Percentiles rank a stretch among this genome's conserved stretches.
These are phyloP conservation scores for Nakaseomyces glabratus DNA, from an alignment of 1,139 yeast genomes.

Conservation along the genomic window DNA sequence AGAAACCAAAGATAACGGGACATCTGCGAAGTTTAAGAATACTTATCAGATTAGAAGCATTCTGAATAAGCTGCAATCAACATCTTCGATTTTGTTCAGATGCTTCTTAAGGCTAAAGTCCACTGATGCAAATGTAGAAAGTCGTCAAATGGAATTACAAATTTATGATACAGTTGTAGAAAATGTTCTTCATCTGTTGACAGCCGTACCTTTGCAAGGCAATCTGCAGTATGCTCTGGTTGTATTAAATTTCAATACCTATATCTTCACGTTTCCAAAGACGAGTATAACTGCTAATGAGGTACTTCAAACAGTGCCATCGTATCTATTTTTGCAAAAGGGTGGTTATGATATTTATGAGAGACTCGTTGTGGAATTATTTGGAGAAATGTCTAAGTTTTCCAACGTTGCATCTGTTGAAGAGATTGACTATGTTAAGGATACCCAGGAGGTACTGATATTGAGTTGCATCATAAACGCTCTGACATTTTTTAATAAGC, in stretches of 20 bases:
- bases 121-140: constrained; percentile 16
- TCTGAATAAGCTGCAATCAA: constrained; percentile 43
- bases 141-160: constrained; percentile 22
- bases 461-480: constrained; percentile 38
- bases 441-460: constrained; percentile 34
- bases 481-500: constrained; percentile 36
- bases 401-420: constrained; percentile 31
- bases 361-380: constrained; percentile 18
- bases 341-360: constrained; percentile 35
- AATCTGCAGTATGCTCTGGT: constrained; percentile 30
- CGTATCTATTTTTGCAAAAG: constrained; percentile 40
- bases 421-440: constrained; percentile 35
- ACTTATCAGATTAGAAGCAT: constrained; percentile 47
- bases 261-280: constrained; percentile 27
- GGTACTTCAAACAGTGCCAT: constrained; percentile 37
- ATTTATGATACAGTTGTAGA: constrained; percentile 24
- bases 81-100: constrained; percentile 34
- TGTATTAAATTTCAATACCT: constrained; percentile 22
- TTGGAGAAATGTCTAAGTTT: constrained; percentile 19
- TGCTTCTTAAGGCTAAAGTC: constrained; percentile 26
- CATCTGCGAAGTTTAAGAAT: constrained; percentile 52
- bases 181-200: constrained; percentile 21
- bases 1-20: constrained; percentile 35
- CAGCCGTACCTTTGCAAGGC: constrained; percentile 14
- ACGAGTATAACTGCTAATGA: constrained; percentile 26